Evolutionary conservation across 2,329 filamentous ascomycete genomes (phyloP).

Genomic region (Aspergillus neoniger): DNA sequence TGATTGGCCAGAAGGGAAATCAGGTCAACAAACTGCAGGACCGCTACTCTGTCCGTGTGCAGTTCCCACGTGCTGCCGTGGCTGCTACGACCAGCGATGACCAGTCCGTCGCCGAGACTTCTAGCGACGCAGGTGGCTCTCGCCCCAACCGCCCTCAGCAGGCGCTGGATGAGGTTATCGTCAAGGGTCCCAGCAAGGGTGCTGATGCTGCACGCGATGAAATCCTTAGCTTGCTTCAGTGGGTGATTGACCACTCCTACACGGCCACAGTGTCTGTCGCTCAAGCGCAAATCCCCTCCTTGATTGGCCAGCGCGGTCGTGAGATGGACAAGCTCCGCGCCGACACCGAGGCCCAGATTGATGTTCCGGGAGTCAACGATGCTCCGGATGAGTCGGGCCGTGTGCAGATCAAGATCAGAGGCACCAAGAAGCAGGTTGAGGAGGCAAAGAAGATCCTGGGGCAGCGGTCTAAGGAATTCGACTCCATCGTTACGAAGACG

Average conservation of each 20-base stretch:
- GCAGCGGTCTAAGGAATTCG: slow-evolving; percentile 82
- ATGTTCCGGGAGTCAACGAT: slow-evolving; percentile 81
- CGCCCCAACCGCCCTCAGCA: slow-evolving; percentile 69
- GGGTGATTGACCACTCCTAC: slow-evolving; percentile 83
- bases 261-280: slow-evolving; percentile 79
- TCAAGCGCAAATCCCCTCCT: slow-evolving; percentile 86
- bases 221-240: slow-evolving; percentile 84
- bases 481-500: slow-evolving; percentile 81
- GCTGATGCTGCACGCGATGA: slow-evolving; percentile 91
- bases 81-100: slow-evolving; percentile 60
- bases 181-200: slow-evolving; percentile 89
- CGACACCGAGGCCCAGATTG: slow-evolving; percentile 82
- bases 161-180: slow-evolving; percentile 80
- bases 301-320: slow-evolving; percentile 87
- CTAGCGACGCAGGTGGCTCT: slow-evolving; percentile 63
- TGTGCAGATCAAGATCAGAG: slow-evolving; percentile 88
- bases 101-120: slow-evolving; percentile 66
- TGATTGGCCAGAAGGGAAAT: slow-evolving; percentile 84
- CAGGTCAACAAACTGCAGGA: slow-evolving; percentile 91
- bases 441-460: slow-evolving; percentile 88
- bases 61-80: slow-evolving; percentile 74
- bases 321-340: slow-evolving; percentile 89
- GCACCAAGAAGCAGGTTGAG: slow-evolving; percentile 85
- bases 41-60: slow-evolving; percentile 90
- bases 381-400: slow-evolving; percentile 63